Evolutionary conservation across 306 rosid species (phyloP), one percentile per base, ranked within the genome.

Genomic region (Ammopiptanthus mongolicus): DNA sequence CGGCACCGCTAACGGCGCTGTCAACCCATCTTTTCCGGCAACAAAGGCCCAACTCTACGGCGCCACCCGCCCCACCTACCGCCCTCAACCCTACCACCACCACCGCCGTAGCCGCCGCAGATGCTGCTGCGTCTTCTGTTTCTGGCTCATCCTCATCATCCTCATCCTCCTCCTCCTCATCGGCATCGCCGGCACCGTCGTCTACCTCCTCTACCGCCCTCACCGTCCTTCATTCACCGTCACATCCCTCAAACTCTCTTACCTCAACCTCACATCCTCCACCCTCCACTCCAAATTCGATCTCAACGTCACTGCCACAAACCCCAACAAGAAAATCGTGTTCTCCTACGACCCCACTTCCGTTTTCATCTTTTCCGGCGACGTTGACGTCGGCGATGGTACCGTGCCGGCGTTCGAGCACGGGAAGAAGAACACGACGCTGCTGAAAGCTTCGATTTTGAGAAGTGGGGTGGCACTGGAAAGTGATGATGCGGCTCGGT

Each of bases 11-110:
- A 23, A 65, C 34, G 68, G 22, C 37, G 1, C 73, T 47, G 33
- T 46, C 61, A 77, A 80, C 52, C 80, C 86, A n/a, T 17, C 89
- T 4, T 89, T 88, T 29, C 98, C 97, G 0, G 84, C 91, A 12
- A 84, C 92, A 2, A 91, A 89, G 18, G 84, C 94, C 3, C 97
- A 93, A 71, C 94, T 84, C 57, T 93, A 93, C 81, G 92, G 96
- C 69, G 88, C 84, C 80, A 71, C 80, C 18, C 92, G 97, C 13
- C 96, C 96, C 0, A 56, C 96, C 56, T 93, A 88, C 87, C 97
- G 90, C 42, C 96, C 97, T 2, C 91, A 91, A 64, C 82, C 96
- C 9, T 83, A 75, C 39, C 87, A 39, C 39, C 87, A 39, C 36
- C 82, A 56, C 79, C 84, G 85, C 46, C 89, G 93, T 33, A 91